Percentiles rank a stretch among this genome's conserved stretches.
Conservation (phyloP, 805 yeast genomes). For the Teunomyces cretensis region DNA sequence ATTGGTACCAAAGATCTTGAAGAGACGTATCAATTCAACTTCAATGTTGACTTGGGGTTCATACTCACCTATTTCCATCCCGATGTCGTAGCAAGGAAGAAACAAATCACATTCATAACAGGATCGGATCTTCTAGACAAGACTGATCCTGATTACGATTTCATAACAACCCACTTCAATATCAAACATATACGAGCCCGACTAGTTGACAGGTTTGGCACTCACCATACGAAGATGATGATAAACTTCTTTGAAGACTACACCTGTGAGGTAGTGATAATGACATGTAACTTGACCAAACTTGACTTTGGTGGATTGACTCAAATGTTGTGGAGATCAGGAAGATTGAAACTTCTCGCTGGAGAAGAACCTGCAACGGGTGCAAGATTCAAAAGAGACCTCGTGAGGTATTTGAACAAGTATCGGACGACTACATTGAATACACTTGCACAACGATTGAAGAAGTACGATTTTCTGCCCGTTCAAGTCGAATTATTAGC, state of each 20-base stretch:
- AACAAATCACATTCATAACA: constrained; percentile 29
- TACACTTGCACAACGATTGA: constrained; percentile 27
- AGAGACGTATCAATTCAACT: constrained; percentile 49
- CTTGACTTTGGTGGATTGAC: constrained; percentile 58
- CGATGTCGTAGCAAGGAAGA: constrained; percentile 13
- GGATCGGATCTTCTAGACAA: constrained; percentile 21
- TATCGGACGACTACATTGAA: constrained; percentile 36
- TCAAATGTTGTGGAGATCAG: constrained; percentile 68
- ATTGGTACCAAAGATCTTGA: constrained; percentile 32
- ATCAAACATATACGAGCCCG: constrained; percentile 32
- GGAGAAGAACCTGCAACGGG: constrained; percentile 1
- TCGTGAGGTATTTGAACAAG: constrained; percentile 43
- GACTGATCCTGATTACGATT: constrained; percentile 9
- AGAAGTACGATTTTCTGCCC: constrained; percentile 42
- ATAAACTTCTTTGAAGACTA: constrained; percentile 51
- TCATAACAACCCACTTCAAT: constrained; percentile 19
- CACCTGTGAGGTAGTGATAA: constrained; percentile 50
- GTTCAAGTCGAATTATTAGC: constrained; percentile 55
- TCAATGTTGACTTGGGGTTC: constrained; percentile 42
- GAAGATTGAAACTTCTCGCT: constrained; percentile 23
- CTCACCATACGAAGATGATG: constrained; percentile 70
- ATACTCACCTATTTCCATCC: constrained; percentile 34
- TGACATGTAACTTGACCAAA: constrained; percentile 58
- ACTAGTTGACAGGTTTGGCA: constrained; percentile 34
- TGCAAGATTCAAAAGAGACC: constrained; percentile 43